Evolutionary conservation across 441 rosid species (phyloP).

Genomic region (Mallotus japonicus): DNA sequence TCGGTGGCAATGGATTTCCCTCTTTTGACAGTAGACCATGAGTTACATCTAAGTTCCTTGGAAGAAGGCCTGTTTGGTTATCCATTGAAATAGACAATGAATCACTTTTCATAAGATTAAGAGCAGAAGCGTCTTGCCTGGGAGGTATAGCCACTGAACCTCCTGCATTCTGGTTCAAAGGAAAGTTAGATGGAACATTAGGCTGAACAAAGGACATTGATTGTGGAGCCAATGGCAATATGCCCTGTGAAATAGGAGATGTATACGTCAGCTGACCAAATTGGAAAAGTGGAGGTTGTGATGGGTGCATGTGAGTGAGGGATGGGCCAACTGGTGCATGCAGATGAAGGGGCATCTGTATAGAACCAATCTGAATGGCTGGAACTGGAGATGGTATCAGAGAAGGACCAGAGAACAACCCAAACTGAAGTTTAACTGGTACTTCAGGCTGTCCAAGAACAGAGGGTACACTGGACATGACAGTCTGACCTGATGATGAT

Average conservation of each 20-base stretch:
- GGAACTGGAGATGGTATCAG: constrained; percentile 91
- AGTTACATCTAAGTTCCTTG: constrained; percentile 49
- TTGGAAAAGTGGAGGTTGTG: constrained; percentile 81
- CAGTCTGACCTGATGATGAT: constrained; percentile 47
- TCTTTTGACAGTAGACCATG: constrained; percentile 40
- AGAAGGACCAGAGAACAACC: constrained; percentile 90
- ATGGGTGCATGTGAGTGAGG: constrained; percentile 55
- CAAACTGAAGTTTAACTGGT: constrained; percentile 88
- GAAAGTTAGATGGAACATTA: constrained; percentile 40
- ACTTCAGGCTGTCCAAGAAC: constrained; percentile 53
- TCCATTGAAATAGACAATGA: constrained; percentile 37
- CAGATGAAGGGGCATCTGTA: constrained; percentile 98
- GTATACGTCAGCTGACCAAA: constrained; percentile 86
- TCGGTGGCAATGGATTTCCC: constrained; percentile 35
- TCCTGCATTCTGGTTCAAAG: constrained; percentile 53
- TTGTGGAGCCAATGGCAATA: constrained; percentile 66
- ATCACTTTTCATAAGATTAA: constrained; percentile 36
- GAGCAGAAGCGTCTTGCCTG: constrained; percentile 38
- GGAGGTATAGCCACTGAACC: constrained; percentile 42
- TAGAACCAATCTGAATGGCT: constrained; percentile 98
- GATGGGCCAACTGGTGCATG: constrained; percentile 75
- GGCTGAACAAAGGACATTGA: constrained; percentile 56
- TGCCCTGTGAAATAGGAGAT: constrained; percentile 75
- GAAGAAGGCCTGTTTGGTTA: constrained; percentile 45
- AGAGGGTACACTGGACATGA: constrained; percentile 36